These are phyloP conservation scores for Intubia oerlemansii DNA, from an alignment of 2,329 filamentous ascomycete species.

Conservation along the genomic window DNA sequence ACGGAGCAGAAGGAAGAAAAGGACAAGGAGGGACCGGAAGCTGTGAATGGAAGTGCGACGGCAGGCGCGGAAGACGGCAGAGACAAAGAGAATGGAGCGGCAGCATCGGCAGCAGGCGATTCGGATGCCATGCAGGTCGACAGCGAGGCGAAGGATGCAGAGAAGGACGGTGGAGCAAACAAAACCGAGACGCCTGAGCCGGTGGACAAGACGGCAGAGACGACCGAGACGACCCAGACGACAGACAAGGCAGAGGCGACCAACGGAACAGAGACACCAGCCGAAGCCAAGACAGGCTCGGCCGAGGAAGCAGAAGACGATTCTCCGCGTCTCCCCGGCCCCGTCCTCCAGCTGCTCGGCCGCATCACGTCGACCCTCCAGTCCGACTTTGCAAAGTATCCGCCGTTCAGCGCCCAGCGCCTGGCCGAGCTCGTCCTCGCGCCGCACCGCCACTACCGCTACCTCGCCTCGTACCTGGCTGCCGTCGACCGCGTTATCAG, in stretches of 20 bases:
- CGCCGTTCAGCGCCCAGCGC: slow-evolving; percentile 84
- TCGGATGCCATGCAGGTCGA: too few species aligned
- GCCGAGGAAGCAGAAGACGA: neutral
- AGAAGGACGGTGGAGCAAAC: too few species aligned
- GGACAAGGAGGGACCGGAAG: slow-evolving; percentile 12
- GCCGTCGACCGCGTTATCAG: slow-evolving; percentile 79
- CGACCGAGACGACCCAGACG: neutral
- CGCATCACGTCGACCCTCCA: slow-evolving; percentile 40
- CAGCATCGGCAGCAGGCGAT: too few species aligned
- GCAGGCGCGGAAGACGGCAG: slow-evolving; percentile 28
- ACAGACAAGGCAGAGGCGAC: neutral
- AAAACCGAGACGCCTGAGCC: too few species aligned
- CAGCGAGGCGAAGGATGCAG: slow-evolving; percentile 10
- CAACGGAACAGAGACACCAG: neutral
- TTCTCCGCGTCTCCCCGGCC: slow-evolving; percentile 27
- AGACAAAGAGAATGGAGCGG: slow-evolving; percentile 47
- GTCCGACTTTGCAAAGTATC: slow-evolving; percentile 46
- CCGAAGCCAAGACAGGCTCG: neutral
- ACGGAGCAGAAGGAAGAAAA: too few species aligned
- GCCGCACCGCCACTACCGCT: slow-evolving; percentile 61
- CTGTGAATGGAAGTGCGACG: neutral
- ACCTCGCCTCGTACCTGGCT: slow-evolving; percentile 66
- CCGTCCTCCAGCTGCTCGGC: slow-evolving; percentile 38
- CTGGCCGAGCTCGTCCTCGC: slow-evolving; percentile 66
- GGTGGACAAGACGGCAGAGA: neutral